These are phyloP conservation scores for Moesziomyces antarcticus DNA, from an alignment of 1,284 basidiomycete genomes.

Conservation along the genomic window DNA sequence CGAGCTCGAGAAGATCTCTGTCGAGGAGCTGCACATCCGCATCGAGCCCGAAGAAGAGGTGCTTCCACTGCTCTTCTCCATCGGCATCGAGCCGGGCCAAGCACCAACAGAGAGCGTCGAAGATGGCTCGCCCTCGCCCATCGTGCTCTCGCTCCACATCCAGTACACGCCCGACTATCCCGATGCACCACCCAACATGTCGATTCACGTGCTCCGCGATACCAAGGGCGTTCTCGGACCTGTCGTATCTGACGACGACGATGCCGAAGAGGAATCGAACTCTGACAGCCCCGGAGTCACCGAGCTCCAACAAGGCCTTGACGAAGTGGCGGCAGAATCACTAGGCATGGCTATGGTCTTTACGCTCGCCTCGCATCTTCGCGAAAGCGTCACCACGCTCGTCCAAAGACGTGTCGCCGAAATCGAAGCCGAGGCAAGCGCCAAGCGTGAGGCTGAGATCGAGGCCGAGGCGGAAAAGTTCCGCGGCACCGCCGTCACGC, in stretches of 20 bases:
- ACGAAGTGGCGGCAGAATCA: slow-evolving; percentile 82
- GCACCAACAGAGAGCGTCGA: slow-evolving; percentile 45
- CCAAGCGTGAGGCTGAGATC: slow-evolving; percentile 75
- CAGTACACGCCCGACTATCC: slow-evolving; percentile 79
- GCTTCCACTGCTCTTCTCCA: slow-evolving; percentile 69
- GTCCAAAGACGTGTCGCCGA: slow-evolving; percentile 73
- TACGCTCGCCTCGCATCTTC: slow-evolving; percentile 85
- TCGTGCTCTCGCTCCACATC: slow-evolving; percentile 79
- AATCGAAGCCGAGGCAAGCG: slow-evolving; percentile 72
- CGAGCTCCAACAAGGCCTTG: slow-evolving; percentile 71
- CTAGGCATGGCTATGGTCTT: slow-evolving; percentile 98
- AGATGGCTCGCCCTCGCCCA: slow-evolving; percentile 70
- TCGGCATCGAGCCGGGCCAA: slow-evolving; percentile 22
- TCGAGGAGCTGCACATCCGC: slow-evolving; percentile 83
- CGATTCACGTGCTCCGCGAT: slow-evolving; percentile 75
- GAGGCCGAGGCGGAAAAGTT: slow-evolving; percentile 91
- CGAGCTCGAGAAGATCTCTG: slow-evolving; percentile 89
- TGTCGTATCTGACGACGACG: slow-evolving; percentile 10
- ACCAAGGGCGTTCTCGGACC: slow-evolving; percentile 45
- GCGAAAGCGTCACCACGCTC: slow-evolving; percentile 77
- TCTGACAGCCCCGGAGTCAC: slow-evolving; percentile 20
- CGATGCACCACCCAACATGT: slow-evolving; percentile 80
- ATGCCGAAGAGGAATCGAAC: not conserved
- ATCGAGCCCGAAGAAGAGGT: slow-evolving; percentile 85
- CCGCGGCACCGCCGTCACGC: slow-evolving; percentile 88